Conservation (phyloP, 1,284 basidiomycete species). For the Anthracocystis panici-leucophaei region DNA sequence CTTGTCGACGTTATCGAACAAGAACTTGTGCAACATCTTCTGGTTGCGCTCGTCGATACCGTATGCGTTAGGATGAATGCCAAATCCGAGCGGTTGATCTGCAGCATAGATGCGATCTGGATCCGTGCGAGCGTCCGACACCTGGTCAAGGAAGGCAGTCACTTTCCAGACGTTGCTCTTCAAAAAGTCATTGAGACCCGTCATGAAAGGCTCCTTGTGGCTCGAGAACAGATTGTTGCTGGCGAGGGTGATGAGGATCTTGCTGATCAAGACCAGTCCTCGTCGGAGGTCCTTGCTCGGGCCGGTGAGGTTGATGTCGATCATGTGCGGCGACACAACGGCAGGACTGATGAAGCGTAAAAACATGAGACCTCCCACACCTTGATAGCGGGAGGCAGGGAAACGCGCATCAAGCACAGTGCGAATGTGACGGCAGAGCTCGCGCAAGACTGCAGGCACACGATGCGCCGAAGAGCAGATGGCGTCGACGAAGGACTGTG, state of each 20-base stretch:
- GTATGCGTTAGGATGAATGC: constrained; percentile 63
- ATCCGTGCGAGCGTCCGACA: constrained; percentile 63
- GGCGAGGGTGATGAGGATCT: constrained; percentile 64
- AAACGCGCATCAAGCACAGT: constrained; percentile 60
- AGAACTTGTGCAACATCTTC: constrained; percentile 54
- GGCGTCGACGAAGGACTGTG: constrained; percentile 63
- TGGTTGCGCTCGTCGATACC: constrained; percentile 60
- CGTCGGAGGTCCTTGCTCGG: constrained; percentile 58
- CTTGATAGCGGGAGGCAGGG: constrained; percentile 64
- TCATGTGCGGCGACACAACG: constrained; percentile 63
- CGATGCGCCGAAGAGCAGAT: constrained; percentile 65
- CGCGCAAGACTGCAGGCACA: constrained; percentile 64
- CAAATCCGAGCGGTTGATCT: constrained; percentile 63
- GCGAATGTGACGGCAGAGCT: constrained; percentile 66
- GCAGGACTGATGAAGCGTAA: constrained; percentile 66
- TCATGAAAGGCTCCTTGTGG: constrained; percentile 67
- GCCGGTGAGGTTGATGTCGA: constrained; percentile 64
- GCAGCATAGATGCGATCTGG: constrained; percentile 63
- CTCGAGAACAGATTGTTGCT: constrained; percentile 63
- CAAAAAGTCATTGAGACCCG: constrained; percentile 63
- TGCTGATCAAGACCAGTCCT: constrained; percentile 62
- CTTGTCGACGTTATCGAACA: constrained; percentile 63
- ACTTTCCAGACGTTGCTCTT: constrained; percentile 65
- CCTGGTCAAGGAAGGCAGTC: constrained; percentile 62
- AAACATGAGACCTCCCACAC: constrained; percentile 66